These are phyloP conservation scores for Pythium apleroticum DNA, from an alignment of 352 stramenopile genomes.

Conservation along the genomic window DNA sequence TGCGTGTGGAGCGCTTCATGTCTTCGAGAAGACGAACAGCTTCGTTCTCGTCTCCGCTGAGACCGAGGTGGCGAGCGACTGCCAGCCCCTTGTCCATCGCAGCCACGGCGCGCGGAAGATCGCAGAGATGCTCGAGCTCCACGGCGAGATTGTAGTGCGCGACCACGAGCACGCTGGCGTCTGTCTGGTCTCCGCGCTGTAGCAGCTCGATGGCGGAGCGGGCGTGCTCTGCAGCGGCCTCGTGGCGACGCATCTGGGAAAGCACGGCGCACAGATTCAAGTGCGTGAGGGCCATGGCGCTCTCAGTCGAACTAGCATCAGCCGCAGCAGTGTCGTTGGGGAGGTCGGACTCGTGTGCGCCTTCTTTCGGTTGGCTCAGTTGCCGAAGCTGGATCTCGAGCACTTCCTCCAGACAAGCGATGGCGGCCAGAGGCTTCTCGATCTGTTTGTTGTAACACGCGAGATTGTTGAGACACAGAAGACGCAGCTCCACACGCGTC, in stretches of 20 bases:
- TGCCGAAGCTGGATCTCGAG: conserved; percentile 50
- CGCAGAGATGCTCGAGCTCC: conserved; percentile 54
- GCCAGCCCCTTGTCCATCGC: conserved; percentile 30
- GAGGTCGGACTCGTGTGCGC: not conserved
- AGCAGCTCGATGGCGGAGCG: conserved; percentile 40
- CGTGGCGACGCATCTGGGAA: conserved; percentile 50
- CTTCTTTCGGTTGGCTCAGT: not conserved
- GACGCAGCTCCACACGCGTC: conserved; percentile 37
- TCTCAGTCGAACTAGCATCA: not conserved
- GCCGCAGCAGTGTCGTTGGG: not conserved
- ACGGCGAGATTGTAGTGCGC: conserved; percentile 62
- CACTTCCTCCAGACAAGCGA: conserved; percentile 44
- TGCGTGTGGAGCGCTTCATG: conserved; percentile 4
- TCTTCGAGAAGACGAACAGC: conserved; percentile 15
- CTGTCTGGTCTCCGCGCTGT: not conserved
- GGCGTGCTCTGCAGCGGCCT: conserved; percentile 46
- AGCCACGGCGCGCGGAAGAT: conserved; percentile 22
- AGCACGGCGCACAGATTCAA: conserved; percentile 66
- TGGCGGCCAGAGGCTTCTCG: conserved; percentile 39
- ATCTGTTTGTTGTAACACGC: conserved; percentile 54
- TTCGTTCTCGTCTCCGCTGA: conserved; percentile 14
- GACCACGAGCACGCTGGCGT: conserved; percentile 37
- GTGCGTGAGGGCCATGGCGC: conserved; percentile 43
- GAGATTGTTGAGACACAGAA: conserved; percentile 69
- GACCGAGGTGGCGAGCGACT: conserved; percentile 20